Base-by-base conservation (phyloP, 2,329 filamentous ascomycete species). In the Trichoderma afroharzianum region DNA sequence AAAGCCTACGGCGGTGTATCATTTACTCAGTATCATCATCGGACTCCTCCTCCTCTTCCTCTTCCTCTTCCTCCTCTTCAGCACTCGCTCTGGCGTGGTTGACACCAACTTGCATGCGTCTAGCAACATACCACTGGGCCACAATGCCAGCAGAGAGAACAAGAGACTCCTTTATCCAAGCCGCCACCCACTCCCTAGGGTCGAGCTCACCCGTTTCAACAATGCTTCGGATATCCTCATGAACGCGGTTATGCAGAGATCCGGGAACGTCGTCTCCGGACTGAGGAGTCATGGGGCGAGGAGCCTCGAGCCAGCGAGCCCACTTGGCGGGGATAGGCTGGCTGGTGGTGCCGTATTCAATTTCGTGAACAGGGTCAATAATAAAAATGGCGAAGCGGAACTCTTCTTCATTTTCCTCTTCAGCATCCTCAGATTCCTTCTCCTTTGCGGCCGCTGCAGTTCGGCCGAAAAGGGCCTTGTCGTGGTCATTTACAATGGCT, bases 91-190 rank as follows among this genome's bases (percentile, higher is more conserved):
- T 90, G 87, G 74, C 87, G 83, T 86, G 85, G 12, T 93, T 92
- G 81, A 97, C 94, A 14, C 95, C 95, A 11, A 99, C 95, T 14
- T 96, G 95, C 96, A 99, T 99, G 71, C 96, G 87, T 73, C 93
- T 89, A 5, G 96, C 95, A 24, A 99, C 96, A 79, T 99, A 99
- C 74, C 95, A 87, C 86, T 99, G 96, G 3, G 96, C 96, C 4
- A 98, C 91, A 8, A 97, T 85, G 21, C 96, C 95, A 0, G 97
- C 88, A 4, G 90, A 88, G 63, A 98, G 84, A 53, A 86, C 90
- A 36, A 99, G 86, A 0, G 91, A 84, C 83, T 98, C 95, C 83
- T 98, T 95, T 61, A 99, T 88, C 96, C 96, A 99, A 81, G 98
- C 96, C 3, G 95, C 92, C 47, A 97, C 93, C 96, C 96, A 99